Percentiles rank a stretch among this genome's conserved stretches.
These are phyloP conservation scores for Dothidotthia symphoricarpi DNA, from an alignment of 2,329 filamentous ascomycete genomes.

Conservation along the genomic window DNA sequence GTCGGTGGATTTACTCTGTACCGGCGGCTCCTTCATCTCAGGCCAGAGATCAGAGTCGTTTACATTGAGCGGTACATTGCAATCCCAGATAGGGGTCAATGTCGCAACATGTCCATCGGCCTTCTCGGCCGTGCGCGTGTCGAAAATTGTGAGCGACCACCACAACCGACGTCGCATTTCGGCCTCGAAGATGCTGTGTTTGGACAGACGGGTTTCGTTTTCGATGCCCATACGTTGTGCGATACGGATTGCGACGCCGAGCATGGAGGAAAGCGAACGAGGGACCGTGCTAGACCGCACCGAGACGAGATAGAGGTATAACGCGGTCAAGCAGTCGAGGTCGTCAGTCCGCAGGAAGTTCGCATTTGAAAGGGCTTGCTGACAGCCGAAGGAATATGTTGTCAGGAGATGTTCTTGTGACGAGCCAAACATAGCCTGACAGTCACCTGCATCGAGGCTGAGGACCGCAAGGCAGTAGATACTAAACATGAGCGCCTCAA, in stretches of 20 bases:
- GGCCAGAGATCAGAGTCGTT: constrained; percentile 50
- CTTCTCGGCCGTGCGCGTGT: constrained; percentile 54
- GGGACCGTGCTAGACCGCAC: constrained; percentile 36
- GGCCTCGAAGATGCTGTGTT: constrained; percentile 56
- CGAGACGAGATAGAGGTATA: neutral
- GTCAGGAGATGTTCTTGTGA: constrained; percentile 54
- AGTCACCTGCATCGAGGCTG: constrained; percentile 59
- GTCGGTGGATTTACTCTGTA: constrained; percentile 52
- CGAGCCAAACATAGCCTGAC: constrained; percentile 51
- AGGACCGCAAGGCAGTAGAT: constrained; percentile 37
- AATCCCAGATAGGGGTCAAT: constrained; percentile 50
- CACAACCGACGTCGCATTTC: constrained; percentile 62
- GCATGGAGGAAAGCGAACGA: constrained; percentile 54
- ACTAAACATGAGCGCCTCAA: constrained; percentile 53
- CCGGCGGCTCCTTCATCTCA: constrained; percentile 42
- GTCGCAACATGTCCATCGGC: constrained; percentile 53
- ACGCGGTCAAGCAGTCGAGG: constrained; percentile 41
- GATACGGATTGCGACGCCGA: constrained; percentile 58
- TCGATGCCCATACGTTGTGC: constrained; percentile 61
- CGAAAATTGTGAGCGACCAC: constrained; percentile 61
- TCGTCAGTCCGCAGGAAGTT: constrained; percentile 56
- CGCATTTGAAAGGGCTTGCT: constrained; percentile 60
- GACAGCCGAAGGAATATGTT: constrained; percentile 60
- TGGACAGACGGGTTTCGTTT: constrained; percentile 53
- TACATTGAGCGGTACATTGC: constrained; percentile 52